Evolutionary conservation across 177 flowering plant genomes (phyloP), one percentile per base, ranked within the genome.

Genomic region (Vitis hybrid): DNA sequence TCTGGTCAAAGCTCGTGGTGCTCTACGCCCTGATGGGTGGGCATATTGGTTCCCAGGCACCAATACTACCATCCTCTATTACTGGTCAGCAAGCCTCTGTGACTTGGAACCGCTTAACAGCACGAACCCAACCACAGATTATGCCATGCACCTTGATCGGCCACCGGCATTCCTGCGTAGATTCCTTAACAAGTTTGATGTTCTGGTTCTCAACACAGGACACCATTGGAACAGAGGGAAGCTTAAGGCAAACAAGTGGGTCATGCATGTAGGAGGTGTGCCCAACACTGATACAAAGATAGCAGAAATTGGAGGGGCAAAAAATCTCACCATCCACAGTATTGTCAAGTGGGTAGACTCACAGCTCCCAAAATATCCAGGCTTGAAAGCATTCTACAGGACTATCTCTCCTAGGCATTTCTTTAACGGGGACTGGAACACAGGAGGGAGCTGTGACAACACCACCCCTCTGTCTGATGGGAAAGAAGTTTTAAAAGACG

Each of bases 221-320:
- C 98, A 93, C 80, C 98, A 93, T 58, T 93, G 97, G 97, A 93
- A 92, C 70, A 79, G 92, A 68, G 98, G 92, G 47, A 93, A 91
- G 81, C 73, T 91, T 8, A 80, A 62, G 2, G 89, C 78, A 18
- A 93, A 93, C 71, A 76, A 83, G 20, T 93, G 98, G 98, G 83
- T 89, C 51, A 89, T 92, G 91, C 74, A 90, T 71, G 84, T 90
- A 3, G 82, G 81, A 0, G 98, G 97, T 1, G 73, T 59, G 44
- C 95, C 83, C 14, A 87, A 83, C 76, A 82, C 82, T 11, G 65
- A 88, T 55, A 79, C 75, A 74, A 84, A 75, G 68, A 57, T 89
- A 31, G 86, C 85, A 67, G 74, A 73, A 53, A 82, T 92, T 64
- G 82, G 79, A 57, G 71, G 70, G 44, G 96, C 96, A 44, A 92